These are phyloP conservation scores for Naganishia onofrii DNA, from an alignment of 768 basidiomycete genomes.

Conservation along the genomic window DNA sequence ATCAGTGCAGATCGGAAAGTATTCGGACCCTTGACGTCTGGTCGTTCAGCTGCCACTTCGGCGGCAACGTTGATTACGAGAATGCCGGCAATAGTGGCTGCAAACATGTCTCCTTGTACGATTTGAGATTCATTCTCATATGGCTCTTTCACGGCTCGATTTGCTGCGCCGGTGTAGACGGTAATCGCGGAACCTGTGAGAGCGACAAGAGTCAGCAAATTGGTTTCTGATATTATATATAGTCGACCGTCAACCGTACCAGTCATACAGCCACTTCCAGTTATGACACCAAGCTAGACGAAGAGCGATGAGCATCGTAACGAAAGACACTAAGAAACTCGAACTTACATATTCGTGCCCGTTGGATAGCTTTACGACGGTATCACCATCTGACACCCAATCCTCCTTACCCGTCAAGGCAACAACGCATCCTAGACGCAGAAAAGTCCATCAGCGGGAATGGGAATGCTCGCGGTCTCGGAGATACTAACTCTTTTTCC, in stretches of 20 bases:
- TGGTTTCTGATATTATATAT: neutral
- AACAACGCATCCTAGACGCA: conserved; percentile 66
- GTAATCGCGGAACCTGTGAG: conserved; percentile 68
- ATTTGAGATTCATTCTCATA: conserved; percentile 52
- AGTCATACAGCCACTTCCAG: conserved; percentile 81
- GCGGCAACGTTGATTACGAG: conserved; percentile 64
- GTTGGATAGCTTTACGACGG: conserved; percentile 68
- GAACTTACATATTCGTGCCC: conserved; percentile 59
- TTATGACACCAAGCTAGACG: conserved; percentile 69
- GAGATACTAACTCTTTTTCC: conserved; percentile 65
- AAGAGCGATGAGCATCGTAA: no score
- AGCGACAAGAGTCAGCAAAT: neutral
- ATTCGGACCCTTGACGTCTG: conserved; percentile 62
- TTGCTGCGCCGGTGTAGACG: conserved; percentile 72
- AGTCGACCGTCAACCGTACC: conserved; percentile 31
- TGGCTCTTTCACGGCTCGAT: conserved; percentile 49
- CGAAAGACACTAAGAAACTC: neutral
- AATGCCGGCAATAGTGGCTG: conserved; percentile 69
- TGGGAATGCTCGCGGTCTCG: neutral
- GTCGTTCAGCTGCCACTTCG: conserved; percentile 59
- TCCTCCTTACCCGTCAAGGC: conserved; percentile 77
- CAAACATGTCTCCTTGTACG: conserved; percentile 73
- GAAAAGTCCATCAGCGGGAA: neutral
- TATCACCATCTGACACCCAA: conserved; percentile 76
- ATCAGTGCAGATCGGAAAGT: conserved; percentile 67